phyloP scores from a whole-genome alignment of 2,329 filamentous ascomycete species.

The Diatrype stigma region DNA sequence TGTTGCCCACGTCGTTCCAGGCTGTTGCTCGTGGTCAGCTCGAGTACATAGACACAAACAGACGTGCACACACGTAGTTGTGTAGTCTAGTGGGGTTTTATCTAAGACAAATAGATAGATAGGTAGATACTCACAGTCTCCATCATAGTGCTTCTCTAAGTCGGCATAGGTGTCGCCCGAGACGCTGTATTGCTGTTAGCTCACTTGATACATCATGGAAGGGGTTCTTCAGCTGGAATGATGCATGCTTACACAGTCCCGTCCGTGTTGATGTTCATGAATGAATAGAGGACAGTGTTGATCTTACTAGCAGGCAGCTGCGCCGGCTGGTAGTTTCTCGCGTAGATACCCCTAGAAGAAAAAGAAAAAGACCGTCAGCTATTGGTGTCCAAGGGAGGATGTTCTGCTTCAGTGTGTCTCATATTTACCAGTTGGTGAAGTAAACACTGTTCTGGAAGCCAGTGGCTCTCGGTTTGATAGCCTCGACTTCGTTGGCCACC shows the following conservation, averaged over 20 bases:
- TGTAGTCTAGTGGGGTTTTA: not conserved
- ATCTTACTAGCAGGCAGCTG: conserved; percentile 66
- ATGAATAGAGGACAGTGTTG: conserved; percentile 76
- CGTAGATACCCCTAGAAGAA: conserved; percentile 67
- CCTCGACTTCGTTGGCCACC: conserved; percentile 12
- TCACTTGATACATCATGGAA: too few relatives aligned
- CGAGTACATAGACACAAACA: not conserved
- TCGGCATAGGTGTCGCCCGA: conserved; percentile 69
- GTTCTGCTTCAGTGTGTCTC: conserved; percentile 6
- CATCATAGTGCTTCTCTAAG: conserved; percentile 65
- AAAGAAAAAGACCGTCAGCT: conserved; percentile 8
- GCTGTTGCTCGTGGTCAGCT: conserved; percentile 25
- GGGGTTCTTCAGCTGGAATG: not conserved
- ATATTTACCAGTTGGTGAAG: conserved; percentile 44
- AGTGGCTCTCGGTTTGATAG: conserved; percentile 18
- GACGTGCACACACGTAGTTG: too few relatives aligned
- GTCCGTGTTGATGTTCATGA: conserved; percentile 68
- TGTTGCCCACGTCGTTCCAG: conserved; percentile 62
- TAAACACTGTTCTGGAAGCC: conserved; percentile 43
- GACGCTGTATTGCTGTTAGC: conserved; percentile 35
- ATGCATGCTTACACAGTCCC: conserved; percentile 69
- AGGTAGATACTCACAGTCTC: conserved; percentile 52
- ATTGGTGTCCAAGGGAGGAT: not conserved
- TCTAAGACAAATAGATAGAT: too few relatives aligned
- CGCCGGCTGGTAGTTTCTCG: conserved; percentile 65